These are phyloP conservation scores for Plasmodium cynomolgi DNA, from an alignment of 169 alveolate species.

Conservation along the genomic window DNA sequence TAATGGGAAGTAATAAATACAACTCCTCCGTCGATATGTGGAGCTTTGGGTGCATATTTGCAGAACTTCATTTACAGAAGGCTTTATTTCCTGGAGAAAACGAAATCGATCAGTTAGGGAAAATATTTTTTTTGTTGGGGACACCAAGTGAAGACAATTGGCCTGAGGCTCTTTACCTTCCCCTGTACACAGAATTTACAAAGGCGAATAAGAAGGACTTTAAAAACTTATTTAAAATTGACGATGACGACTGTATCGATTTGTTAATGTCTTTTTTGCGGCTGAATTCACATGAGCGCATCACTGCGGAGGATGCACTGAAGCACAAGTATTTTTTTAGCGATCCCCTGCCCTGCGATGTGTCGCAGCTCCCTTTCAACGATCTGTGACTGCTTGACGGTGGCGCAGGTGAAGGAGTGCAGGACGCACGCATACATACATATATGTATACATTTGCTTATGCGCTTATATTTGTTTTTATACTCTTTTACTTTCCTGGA, in stretches of 20 bases:
- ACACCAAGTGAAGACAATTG: conserved; percentile 89
- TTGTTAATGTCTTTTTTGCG: conserved; percentile 78
- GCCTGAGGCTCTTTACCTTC: conserved; percentile 90
- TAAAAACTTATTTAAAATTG: conserved; percentile 60
- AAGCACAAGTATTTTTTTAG: conserved; percentile 86
- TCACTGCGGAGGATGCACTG: conserved; percentile 86
- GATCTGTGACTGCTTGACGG: background rate
- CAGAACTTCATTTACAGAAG: conserved; percentile 90
- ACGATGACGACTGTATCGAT: conserved; percentile 74
- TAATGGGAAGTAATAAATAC: conserved; percentile 92
- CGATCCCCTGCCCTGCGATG: conserved; percentile 81
- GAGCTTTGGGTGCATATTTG: conserved; percentile 95
- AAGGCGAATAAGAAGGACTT: conserved; percentile 76
- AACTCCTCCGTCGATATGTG: conserved; percentile 94
- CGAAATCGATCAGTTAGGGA: conserved; percentile 89
- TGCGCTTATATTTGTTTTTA: background rate
- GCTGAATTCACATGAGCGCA: conserved; percentile 87
- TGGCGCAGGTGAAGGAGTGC: background rate
- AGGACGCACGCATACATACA: background rate
- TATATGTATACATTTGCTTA: background rate
- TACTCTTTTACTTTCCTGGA: background rate
- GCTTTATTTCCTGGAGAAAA: conserved; percentile 93
- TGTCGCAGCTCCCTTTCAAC: conserved; percentile 68
- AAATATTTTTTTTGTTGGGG: conserved; percentile 87
- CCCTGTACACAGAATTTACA: conserved; percentile 81